These are phyloP conservation scores for Leccinum solheimii DNA, from an alignment of 1,284 basidiomycete genomes.

Conservation along the genomic window DNA sequence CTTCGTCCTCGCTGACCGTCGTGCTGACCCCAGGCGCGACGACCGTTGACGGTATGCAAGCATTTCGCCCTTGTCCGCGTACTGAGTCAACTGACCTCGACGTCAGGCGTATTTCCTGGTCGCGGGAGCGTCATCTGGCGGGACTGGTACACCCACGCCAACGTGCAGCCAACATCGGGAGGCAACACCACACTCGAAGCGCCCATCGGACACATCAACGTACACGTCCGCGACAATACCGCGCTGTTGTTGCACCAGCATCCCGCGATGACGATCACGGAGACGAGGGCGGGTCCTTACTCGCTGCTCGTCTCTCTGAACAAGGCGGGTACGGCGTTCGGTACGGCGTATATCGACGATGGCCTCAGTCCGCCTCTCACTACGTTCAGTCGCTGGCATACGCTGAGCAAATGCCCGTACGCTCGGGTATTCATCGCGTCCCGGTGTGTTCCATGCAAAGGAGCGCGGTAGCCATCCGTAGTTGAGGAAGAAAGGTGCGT, in stretches of 20 bases:
- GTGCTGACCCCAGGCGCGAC: conserved; percentile 64
- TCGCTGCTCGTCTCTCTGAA: conserved; percentile 49
- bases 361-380: conserved; percentile 47
- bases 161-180: conserved; percentile 39
- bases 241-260: conserved; percentile 48
- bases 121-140: conserved; percentile 63
- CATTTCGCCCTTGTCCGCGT: background rate
- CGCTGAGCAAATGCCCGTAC: conserved; percentile 23
- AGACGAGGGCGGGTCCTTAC: conserved; percentile 49
- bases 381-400: background rate
- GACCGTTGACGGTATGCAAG: conserved; percentile 41
- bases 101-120: conserved; percentile 60
- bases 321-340: conserved; percentile 41
- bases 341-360: conserved; percentile 57
- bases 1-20: too few species aligned
- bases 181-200: conserved; percentile 45
- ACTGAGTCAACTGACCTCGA: background rate
- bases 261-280: conserved; percentile 50
- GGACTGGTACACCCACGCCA: conserved; percentile 73
- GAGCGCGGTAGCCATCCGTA: conserved; percentile 34
- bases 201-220: conserved; percentile 67
- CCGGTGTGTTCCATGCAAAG: conserved; percentile 30
- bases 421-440: conserved; percentile 19
- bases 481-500: conserved; percentile 39
- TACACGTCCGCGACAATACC: conserved; percentile 57